Evolutionary conservation across 2,329 filamentous ascomycete species (phyloP).

Genomic region (Sporothrix brasiliensis): DNA sequence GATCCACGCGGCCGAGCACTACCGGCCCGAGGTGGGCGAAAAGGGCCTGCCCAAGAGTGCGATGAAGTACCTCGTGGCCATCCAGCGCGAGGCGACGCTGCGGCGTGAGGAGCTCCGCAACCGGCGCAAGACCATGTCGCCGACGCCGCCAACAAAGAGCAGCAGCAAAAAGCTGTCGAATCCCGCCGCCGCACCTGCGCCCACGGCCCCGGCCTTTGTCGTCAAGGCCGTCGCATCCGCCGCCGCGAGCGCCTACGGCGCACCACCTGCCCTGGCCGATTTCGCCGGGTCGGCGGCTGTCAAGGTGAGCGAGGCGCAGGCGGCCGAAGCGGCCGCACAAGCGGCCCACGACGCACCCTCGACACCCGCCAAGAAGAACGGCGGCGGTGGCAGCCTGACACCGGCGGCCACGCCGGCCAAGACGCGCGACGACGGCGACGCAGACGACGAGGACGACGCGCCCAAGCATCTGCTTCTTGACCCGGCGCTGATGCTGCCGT

Average conservation of each 20-base stretch:
- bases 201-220: constrained; percentile 1
- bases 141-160: constrained; percentile 43
- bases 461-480: constrained; percentile 80
- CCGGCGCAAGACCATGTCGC: constrained; percentile 52
- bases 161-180: constrained; percentile 14
- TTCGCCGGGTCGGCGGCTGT: constrained; percentile 28
- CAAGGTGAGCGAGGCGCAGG: constrained; percentile 26
- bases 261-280: constrained; percentile 10
- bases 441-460: constrained; percentile 68
- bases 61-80: constrained; percentile 78
- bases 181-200: neutral
- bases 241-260: constrained; percentile 4
- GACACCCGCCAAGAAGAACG: constrained; percentile 34
- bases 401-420: constrained; percentile 53
- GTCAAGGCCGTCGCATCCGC: constrained; percentile 13
- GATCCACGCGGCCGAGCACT: constrained; percentile 88
- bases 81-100: constrained; percentile 73
- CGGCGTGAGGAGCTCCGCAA: constrained; percentile 58
- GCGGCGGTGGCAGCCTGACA: constrained; percentile 37
- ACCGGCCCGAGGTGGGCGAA: constrained; percentile 92
- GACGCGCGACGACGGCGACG: constrained; percentile 42
- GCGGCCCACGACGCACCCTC: constrained; percentile 18
- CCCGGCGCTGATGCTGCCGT: constrained; percentile 88
- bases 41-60: constrained; percentile 87
- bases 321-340: neutral